Conservation (phyloP, 495 filamentous ascomycete species). For the Niebla homalea region DNA sequence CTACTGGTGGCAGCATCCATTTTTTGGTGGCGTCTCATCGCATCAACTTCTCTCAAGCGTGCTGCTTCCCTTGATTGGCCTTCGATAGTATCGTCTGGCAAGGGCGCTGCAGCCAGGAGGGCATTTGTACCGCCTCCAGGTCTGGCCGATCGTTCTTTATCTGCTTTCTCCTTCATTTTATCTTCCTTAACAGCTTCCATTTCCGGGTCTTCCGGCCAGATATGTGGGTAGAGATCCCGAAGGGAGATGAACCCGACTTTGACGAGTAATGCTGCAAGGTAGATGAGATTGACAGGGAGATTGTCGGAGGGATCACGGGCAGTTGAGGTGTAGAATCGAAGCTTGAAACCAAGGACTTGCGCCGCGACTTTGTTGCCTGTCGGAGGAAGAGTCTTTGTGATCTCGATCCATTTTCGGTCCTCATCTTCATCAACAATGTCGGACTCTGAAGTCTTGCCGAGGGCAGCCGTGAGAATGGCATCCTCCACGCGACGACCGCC, state of each 20-base stretch:
- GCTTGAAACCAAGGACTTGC: conserved; percentile 91
- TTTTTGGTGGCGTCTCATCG: conserved; percentile 30
- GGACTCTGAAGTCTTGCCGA: conserved; percentile 20
- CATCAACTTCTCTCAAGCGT: conserved; percentile 21
- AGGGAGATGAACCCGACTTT: conserved; percentile 98
- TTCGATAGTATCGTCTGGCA: conserved; percentile 66
- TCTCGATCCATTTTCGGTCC: conserved; percentile 56
- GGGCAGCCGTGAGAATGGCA: conserved; percentile 30
- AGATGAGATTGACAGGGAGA: conserved; percentile 81
- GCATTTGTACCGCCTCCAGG: conserved; percentile 64
- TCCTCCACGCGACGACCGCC: conserved; percentile 31
- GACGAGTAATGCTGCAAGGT: conserved; percentile 80
- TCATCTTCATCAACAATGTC: conserved; percentile 35
- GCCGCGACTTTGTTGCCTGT: conserved; percentile 81
- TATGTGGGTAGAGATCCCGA: conserved; percentile 80
- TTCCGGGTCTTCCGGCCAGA: conserved; percentile 69
- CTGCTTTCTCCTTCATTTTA: conserved; percentile 63
- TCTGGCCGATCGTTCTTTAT: conserved; percentile 52
- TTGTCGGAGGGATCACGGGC: conserved; percentile 55
- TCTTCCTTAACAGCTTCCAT: conserved; percentile 59
- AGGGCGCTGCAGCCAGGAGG: conserved; percentile 74
- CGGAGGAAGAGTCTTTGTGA: conserved; percentile 68
- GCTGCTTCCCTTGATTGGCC: conserved; percentile 24
- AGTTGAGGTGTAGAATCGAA: conserved; percentile 78
- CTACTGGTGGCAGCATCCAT: conserved; percentile 40